These are phyloP conservation scores for Aureobasidium sp. DNA, from an alignment of 2,329 filamentous ascomycete species.

Conservation along the genomic window DNA sequence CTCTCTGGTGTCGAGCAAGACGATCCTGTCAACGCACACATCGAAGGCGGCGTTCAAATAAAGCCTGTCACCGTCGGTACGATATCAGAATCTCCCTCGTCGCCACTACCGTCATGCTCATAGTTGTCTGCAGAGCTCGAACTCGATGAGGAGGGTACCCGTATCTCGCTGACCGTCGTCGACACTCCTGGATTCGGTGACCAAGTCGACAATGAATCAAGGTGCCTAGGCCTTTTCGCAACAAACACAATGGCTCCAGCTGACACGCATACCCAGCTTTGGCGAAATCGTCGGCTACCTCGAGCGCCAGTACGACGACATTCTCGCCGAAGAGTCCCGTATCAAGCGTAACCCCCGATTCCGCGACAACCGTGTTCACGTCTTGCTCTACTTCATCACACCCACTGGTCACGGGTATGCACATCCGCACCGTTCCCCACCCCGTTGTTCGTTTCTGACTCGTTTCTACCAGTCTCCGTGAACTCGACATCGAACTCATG, in stretches of 20 bases:
- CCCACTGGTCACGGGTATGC: constrained; percentile 75
- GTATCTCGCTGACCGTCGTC: constrained; percentile 96
- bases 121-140: constrained; percentile 63
- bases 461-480: constrained; percentile 63
- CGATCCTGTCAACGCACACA: constrained; percentile 77
- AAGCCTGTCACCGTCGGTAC: constrained; percentile 95
- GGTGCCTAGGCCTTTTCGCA: constrained; percentile 48
- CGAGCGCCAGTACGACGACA: constrained; percentile 98
- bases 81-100: constrained; percentile 25
- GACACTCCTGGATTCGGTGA: constrained; percentile 98
- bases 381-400: constrained; percentile 98
- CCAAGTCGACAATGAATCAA: constrained; percentile 98
- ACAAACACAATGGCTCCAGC: constrained; percentile 19
- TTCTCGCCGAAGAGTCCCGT: constrained; percentile 96
- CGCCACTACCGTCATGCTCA: constrained; percentile 11
- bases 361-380: constrained; percentile 97
- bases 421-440: not conserved
- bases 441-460: not conserved
- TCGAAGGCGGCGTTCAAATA: constrained; percentile 97
- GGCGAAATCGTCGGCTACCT: constrained; percentile 97
- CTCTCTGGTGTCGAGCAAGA: constrained; percentile 88
- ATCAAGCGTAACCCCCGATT: constrained; percentile 99
- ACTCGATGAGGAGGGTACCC: constrained; percentile 95
- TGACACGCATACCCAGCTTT: constrained; percentile 55
- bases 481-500: constrained; percentile 99